Evolutionary conservation across 2,329 filamentous ascomycete species (phyloP).

Genomic region (Apiospora marii): DNA sequence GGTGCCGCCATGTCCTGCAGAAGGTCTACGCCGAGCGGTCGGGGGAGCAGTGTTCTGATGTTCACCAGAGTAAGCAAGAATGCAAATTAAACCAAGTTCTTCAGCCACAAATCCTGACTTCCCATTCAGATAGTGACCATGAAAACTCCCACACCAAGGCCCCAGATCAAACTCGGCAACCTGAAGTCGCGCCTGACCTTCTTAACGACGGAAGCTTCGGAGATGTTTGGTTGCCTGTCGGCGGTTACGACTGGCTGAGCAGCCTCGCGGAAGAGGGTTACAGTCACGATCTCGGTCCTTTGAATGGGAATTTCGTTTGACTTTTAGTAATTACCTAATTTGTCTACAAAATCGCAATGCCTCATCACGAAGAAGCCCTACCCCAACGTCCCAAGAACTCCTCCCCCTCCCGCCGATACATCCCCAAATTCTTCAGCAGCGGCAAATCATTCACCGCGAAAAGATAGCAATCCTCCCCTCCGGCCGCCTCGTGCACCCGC

Average conservation of each 20-base stretch:
- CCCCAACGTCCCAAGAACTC: background rate
- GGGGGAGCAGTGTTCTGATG: too few relatives aligned
- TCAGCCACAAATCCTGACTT: too few relatives aligned
- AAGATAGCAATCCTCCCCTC: constrained; percentile 8
- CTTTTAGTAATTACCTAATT: background rate
- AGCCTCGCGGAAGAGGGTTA: background rate
- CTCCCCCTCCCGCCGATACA: constrained; percentile 19
- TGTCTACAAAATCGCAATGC: background rate
- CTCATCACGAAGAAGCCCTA: too few relatives aligned
- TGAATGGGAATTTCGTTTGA: background rate
- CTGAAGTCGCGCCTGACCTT: background rate
- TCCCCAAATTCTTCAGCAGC: constrained; percentile 20
- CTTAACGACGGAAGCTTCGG: too few relatives aligned
- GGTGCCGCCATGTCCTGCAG: too few relatives aligned
- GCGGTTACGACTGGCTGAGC: background rate
- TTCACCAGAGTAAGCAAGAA: too few relatives aligned
- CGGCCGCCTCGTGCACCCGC: constrained; percentile 5
- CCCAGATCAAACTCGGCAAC: too few relatives aligned
- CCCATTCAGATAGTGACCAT: too few relatives aligned
- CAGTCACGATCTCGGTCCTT: background rate
- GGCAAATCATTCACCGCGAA: constrained; percentile 24
- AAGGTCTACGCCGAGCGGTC: too few relatives aligned
- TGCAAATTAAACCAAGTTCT: too few relatives aligned
- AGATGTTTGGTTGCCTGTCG: background rate
- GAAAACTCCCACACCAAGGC: too few relatives aligned